A percentile compares a stretch with the other conserved stretches of the same genome.
phyloP scores from a whole-genome alignment of 352 stramenopile species.

The Halophytophthora batemanensis region DNA sequence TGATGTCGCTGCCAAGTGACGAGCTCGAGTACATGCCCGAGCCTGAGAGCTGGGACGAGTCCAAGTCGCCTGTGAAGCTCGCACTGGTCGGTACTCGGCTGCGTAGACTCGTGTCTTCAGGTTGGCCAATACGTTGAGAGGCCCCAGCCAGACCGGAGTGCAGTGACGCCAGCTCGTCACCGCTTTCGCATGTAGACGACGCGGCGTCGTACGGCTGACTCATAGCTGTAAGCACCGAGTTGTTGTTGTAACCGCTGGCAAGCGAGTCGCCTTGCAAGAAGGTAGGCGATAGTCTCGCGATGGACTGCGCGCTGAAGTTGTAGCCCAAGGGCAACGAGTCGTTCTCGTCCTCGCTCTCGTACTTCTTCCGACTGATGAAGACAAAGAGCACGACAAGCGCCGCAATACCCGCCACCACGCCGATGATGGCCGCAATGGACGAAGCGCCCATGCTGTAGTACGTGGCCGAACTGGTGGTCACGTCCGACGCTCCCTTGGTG shows the following conservation, averaged over 20 bases:
- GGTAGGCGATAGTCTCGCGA: constrained; percentile 50
- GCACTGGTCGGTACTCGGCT: constrained; percentile 14
- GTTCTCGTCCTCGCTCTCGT: constrained; percentile 48
- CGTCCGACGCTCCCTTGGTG: constrained; percentile 31
- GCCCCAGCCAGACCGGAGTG: constrained; percentile 10
- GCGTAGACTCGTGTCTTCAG: constrained; percentile 13
- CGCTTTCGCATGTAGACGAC: constrained; percentile 24
- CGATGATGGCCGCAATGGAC: constrained; percentile 72
- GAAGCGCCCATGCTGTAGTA: constrained; percentile 55
- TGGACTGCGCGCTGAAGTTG: constrained; percentile 38
- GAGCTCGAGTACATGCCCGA: constrained; percentile 40
- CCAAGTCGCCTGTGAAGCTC: constrained; percentile 15
- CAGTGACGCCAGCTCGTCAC: constrained; percentile 21
- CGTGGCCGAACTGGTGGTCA: constrained; percentile 40
- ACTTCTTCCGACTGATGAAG: constrained; percentile 59
- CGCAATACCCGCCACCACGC: constrained; percentile 60
- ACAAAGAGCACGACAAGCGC: constrained; percentile 57
- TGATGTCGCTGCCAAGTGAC: constrained; percentile 40
- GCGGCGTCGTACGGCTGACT: constrained; percentile 15
- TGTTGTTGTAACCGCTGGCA: constrained; percentile 21
- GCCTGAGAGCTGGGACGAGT: constrained; percentile 18
- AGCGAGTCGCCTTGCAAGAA: constrained; percentile 45
- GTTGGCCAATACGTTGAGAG: constrained; percentile 7
- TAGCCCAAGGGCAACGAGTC: constrained; percentile 40
- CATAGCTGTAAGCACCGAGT: constrained; percentile 22